Evolutionary conservation across 352 stramenopile genomes (phyloP), one percentile per base, ranked within the genome.

Genomic region (Blastocystis sp.): DNA sequence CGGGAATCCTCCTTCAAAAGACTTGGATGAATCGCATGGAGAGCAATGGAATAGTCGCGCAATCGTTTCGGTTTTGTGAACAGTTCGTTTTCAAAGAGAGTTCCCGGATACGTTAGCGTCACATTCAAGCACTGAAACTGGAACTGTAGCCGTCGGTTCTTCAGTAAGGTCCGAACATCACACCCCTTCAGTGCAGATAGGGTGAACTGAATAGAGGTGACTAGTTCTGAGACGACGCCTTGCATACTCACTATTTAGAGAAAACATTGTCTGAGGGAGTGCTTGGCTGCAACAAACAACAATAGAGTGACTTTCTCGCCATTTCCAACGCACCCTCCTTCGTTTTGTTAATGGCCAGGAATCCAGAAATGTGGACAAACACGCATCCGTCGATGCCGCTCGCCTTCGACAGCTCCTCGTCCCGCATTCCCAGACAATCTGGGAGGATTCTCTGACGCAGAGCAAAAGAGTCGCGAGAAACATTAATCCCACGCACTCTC

Each of bases 321-420:
- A 88, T 88, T 81, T 79, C 62, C 38, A 82, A 11, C 2, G 78
- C 78, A 6, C 78, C 78, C 54, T 88, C 64, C 52, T 65, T 48
- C 21, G 78, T 82, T 62, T 82, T 77, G 61, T 88, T 88, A 3
- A 64, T 45, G 14, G 63, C 78, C 61, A 79, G 82, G 54, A 88
- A 88, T 3, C 78, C 78, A 43, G 45, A 28, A 0, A 81, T 88
- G 40, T 88, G 78, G 24, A 88, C 78, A 48, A 88, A 88, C 21
- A 79, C 66, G 34, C 78, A 88, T 0, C 78, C 78, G 4, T 76
- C 62, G 54, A 88, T 88, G 21, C 78, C 78, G 43, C 64, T 65
- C 24, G 24, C n/a, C n/a, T 54, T 57, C 14, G 28, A 82, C 38
- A 88, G 57, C 45, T 66, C 74, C 43, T 82, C 74, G 45, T 82